Percentiles rank a stretch among this genome's conserved stretches.
Conservation (phyloP, 345 rosid species). For the Rhodamnia argentea region DNA sequence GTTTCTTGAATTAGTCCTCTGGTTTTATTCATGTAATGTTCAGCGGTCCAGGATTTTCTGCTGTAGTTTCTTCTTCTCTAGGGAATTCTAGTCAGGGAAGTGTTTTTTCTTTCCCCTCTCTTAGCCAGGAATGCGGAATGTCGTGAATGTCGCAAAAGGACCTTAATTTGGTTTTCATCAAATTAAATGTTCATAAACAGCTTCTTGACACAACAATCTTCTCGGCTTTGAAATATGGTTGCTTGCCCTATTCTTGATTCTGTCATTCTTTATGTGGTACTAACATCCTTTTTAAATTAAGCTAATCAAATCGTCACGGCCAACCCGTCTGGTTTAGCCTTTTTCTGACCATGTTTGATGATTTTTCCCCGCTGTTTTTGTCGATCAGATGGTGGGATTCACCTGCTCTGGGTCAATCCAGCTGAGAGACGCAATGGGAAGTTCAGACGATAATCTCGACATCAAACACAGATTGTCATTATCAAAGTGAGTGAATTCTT, state of each 20-base stretch:
- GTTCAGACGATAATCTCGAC: slow-evolving; percentile 15
- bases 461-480: slow-evolving; percentile 29
- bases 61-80: not conserved
- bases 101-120: not conserved
- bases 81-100: not conserved
- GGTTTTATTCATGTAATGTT: not conserved
- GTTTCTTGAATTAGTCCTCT: not conserved
- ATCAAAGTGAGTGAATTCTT: slow-evolving; percentile 25
- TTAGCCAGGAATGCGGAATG: not conserved
- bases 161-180: not conserved
- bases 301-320: not conserved
- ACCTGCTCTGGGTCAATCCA: not conserved
- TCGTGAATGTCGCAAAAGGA: not conserved
- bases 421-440: slow-evolving; percentile 27
- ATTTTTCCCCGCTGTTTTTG: not conserved
- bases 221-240: not conserved
- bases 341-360: not conserved
- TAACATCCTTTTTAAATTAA: not conserved
- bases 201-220: not conserved
- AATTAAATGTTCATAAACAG: not conserved
- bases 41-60: not conserved
- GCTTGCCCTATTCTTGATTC: not conserved
- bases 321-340: not conserved
- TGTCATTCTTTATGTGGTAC: not conserved
- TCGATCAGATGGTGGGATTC: not conserved